phyloP scores from a whole-genome alignment of 306 rosid genomes.

The Cyamopsis tetragonoloba region DNA sequence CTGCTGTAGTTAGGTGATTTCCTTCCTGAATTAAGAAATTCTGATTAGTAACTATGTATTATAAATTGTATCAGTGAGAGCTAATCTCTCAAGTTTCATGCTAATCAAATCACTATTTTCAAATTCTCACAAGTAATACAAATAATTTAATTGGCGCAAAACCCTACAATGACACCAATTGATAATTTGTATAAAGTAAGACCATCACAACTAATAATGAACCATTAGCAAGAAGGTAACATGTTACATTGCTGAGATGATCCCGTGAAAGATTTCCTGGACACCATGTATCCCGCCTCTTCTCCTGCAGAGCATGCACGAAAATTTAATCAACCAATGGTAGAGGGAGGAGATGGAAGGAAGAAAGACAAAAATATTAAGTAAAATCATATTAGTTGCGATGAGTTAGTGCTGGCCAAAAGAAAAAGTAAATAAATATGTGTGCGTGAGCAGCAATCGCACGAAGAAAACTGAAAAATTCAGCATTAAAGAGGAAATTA shows the following conservation, averaged over 20 bases:
- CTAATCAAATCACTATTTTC: too few relatives aligned
- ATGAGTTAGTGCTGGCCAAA: background rate
- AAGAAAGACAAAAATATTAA: background rate
- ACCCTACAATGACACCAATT: background rate
- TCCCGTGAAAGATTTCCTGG: conserved; percentile 58
- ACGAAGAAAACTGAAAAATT: background rate
- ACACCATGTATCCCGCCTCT: conserved; percentile 97
- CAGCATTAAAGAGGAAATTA: background rate
- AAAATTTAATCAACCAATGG: conserved; percentile 29
- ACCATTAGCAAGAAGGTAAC: conserved; percentile 19
- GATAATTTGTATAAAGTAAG: conserved; percentile 11
- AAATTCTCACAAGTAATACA: background rate
- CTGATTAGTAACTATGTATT: too few relatives aligned
- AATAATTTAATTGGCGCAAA: conserved; percentile 6
- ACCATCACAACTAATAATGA: conserved; percentile 4
- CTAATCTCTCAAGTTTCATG: too few relatives aligned
- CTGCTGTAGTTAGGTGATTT: too few relatives aligned
- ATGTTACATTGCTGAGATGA: conserved; percentile 49
- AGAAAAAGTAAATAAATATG: conserved; percentile 13
- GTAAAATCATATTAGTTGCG: conserved; percentile 3
- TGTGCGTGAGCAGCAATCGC: background rate
- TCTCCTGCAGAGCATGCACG: conserved; percentile 57
- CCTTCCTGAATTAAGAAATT: too few relatives aligned
- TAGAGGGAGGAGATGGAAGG: background rate
- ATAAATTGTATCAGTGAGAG: too few relatives aligned